phyloP scores from a whole-genome alignment of 2,329 filamentous ascomycete genomes.

The Diaporthe humulicola region DNA sequence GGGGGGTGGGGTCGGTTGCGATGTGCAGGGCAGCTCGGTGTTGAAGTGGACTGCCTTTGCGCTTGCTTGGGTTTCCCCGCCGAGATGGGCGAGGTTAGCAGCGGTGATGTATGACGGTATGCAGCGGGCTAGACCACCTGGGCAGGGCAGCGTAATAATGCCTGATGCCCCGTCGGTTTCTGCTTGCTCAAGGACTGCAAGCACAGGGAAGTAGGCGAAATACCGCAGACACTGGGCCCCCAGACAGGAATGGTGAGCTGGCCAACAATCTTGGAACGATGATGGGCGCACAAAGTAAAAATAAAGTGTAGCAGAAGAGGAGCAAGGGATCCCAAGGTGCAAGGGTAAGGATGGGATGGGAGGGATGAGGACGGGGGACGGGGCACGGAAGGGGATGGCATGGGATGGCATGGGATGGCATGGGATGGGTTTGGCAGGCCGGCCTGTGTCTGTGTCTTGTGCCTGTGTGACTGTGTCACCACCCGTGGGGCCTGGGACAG shows the following conservation, averaged over 20 bases:
- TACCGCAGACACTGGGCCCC: not conserved
- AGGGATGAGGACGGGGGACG: conserved; percentile 12
- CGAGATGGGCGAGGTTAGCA: conserved; percentile 9
- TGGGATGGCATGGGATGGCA: not conserved
- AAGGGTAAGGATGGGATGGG: conserved; percentile 17
- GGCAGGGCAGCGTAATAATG: not conserved
- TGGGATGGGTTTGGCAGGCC: conserved; percentile 1
- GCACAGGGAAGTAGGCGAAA: not conserved
- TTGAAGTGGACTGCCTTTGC: conserved; percentile 15
- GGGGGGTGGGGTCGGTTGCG: conserved; percentile 24
- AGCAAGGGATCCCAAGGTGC: not conserved
- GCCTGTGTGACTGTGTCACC: conserved; percentile 25
- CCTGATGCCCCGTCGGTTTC: not conserved
- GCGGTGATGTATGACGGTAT: conserved; percentile 26
- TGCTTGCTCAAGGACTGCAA: not conserved
- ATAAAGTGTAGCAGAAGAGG: conserved; percentile 33
- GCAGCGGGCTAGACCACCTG: conserved; percentile 3
- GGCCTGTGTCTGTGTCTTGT: conserved; percentile 3
- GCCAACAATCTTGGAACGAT: not conserved
- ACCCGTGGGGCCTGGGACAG: conserved; percentile 5
- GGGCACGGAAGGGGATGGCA: not conserved
- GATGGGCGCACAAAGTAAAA: conserved; percentile 26
- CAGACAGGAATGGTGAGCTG: not conserved
- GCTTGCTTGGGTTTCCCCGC: conserved; percentile 8
- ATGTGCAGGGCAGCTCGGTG: conserved; percentile 2